Percentiles rank a stretch among this genome's conserved stretches.
Conservation (phyloP, 1,284 basidiomycete species). For the Moesziomyces aphidis region DNA sequence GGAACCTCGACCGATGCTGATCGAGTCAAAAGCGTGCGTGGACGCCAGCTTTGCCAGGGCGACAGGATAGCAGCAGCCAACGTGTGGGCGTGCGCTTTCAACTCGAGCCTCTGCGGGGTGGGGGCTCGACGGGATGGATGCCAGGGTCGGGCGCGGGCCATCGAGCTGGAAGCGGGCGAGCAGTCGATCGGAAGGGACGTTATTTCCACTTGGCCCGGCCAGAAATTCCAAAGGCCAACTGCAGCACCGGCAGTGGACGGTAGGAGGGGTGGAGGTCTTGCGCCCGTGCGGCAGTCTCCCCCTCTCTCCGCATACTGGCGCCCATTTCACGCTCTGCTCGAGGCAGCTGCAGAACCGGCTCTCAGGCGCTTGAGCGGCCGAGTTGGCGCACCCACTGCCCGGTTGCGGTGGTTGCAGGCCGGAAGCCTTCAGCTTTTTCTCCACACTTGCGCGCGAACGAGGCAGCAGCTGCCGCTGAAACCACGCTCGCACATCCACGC, state of each 20-base stretch:
- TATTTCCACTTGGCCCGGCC: slow-evolving; percentile 44
- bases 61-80: not conserved
- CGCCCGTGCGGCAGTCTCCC: not conserved
- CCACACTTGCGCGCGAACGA: slow-evolving; percentile 1
- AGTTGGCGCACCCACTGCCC: not conserved
- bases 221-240: slow-evolving; percentile 5
- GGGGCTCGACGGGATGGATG: not conserved
- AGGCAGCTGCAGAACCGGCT: not conserved
- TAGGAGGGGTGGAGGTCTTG: slow-evolving; percentile 14
- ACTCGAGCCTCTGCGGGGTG: not conserved
- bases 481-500: slow-evolving; percentile 7
- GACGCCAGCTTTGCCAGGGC: not conserved
- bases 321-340: not conserved
- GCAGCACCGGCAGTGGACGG: not conserved
- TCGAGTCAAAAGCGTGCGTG: not conserved
- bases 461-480: slow-evolving; percentile 2
- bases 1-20: not conserved
- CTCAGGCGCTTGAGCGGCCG: not conserved
- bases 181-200: slow-evolving; percentile 13
- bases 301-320: not conserved
- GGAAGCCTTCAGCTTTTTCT: not conserved
- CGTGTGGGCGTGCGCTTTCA: not conserved
- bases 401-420: not conserved
- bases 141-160: slow-evolving; percentile 9
- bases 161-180: slow-evolving; percentile 10